phyloP scores from a whole-genome alignment of 305 asterid genomes.

The Fraxinus sp. region DNA sequence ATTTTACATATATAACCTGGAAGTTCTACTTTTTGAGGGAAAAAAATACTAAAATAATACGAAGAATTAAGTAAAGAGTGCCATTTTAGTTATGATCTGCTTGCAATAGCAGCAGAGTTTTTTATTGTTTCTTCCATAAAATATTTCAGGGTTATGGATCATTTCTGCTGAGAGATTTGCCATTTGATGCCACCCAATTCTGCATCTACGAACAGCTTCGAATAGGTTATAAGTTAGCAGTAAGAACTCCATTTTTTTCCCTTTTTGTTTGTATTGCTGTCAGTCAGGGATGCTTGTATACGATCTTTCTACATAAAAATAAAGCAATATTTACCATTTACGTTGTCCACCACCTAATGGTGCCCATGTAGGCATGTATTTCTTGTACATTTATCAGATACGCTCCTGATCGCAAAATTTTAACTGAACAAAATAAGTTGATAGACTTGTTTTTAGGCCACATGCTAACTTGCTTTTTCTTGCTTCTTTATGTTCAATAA shows the following conservation, averaged over 20 bases:
- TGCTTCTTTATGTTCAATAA: not conserved
- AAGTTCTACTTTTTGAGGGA: not conserved
- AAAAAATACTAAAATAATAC: not conserved
- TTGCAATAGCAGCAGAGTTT: not conserved
- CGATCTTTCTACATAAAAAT: not conserved
- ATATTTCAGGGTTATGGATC: constrained; percentile 79
- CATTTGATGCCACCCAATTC: constrained; percentile 90
- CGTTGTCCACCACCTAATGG: not conserved
- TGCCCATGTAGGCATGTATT: not conserved
- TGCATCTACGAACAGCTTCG: constrained; percentile 94
- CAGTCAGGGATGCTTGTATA: not conserved
- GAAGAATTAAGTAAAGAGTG: not conserved
- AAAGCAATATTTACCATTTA: not conserved
- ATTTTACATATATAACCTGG: not conserved
- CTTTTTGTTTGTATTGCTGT: not conserved
- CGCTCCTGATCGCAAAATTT: not conserved
- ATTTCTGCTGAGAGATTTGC: constrained; percentile 88
- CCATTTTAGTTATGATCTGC: not conserved
- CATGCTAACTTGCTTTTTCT: not conserved
- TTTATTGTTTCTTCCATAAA: not conserved
- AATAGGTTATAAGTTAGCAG: constrained; percentile 84
- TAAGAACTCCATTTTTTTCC: constrained; percentile 37
- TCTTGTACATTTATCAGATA: not conserved
- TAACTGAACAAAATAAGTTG: not conserved
- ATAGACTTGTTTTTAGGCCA: not conserved